Evolutionary conservation across 768 basidiomycete genomes (phyloP), one percentile per base, ranked within the genome.

Genomic region (Stropharia rugosoannulata): DNA sequence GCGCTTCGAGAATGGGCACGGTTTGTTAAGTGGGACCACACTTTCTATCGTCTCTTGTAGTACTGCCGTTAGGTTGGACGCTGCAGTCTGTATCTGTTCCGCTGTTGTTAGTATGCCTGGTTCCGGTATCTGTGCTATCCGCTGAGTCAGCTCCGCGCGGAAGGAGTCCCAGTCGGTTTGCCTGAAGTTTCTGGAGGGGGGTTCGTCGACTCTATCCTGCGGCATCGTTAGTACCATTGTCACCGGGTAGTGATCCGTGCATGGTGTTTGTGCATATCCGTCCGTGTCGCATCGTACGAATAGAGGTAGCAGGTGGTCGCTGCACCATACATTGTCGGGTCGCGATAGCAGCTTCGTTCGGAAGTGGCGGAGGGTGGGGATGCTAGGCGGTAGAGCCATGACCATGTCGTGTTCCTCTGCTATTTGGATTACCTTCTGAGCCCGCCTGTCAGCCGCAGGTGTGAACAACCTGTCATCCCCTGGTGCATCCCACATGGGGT

Each of bases 311-410:
- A 71, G 25, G 0, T 52, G 36, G 0, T 45, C 37, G 4, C 71
- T 60, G 29, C 61, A 57, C 56, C 75, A 81, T 0, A 81, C 73
- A 49, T 83, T 81, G 64, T 82, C 78, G 1, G 71, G 70, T 5
- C 75, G 50, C 1, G 76, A 73, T 22, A 60, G 66, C 46, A 74
- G 75, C 13, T 71, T 69, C 0, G 75, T 67, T 1, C 25, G 41
- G 0, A 37, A 37, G 0, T 69, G 62, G 11, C 70, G 22, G 0
- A 82, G 66, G 0, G 75, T 84, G 0, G 74, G 76, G 0, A 66
- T 62, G 0, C 64, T 65, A 15, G 62, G 58, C 0, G 70, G 74
- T 0, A 83, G 70, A 0, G 64, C 50, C 75, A 75, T 73, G 0
- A 52, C 7, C 64, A 83, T 66, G 1, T 63, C 59, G 50, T 69